phyloP scores from a whole-genome alignment of 2,329 filamentous ascomycete genomes.

The Diaporthe amygdali region DNA sequence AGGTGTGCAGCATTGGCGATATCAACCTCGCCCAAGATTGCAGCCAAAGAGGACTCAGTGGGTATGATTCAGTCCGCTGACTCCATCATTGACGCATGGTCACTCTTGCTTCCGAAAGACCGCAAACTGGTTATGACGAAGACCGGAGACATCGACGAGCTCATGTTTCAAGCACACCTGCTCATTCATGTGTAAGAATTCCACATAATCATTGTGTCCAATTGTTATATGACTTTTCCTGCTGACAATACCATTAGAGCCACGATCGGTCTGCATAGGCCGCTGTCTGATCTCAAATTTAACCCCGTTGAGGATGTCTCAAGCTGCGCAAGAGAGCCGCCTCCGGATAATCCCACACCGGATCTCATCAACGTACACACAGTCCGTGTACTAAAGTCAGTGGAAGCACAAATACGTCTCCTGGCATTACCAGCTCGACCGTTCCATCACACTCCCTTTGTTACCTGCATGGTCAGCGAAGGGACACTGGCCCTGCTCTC shows the following conservation, averaged over 20 bases:
- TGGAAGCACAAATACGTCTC: not conserved
- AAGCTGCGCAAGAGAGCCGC: not conserved
- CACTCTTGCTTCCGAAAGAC: not conserved
- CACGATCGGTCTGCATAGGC: not conserved
- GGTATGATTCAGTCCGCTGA: not conserved
- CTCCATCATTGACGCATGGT: not conserved
- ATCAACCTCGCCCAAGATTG: not conserved
- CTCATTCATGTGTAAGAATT: not conserved
- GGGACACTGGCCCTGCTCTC: slow-evolving; percentile 1
- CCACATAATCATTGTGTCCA: too few species aligned
- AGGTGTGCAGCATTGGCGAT: not conserved
- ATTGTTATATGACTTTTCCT: fast-evolving
- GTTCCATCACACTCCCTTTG: not conserved
- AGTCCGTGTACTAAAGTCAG: not conserved
- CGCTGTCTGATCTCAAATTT: not conserved
- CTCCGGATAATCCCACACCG: not conserved
- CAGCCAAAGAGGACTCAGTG: not conserved
- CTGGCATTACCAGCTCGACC: not conserved
- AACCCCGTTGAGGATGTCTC: not conserved
- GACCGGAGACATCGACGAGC: not conserved
- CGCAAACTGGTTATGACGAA: not conserved
- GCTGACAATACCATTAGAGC: not conserved
- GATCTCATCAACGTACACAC: not conserved
- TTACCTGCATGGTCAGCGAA: slow-evolving; percentile 5
- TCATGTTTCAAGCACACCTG: not conserved